Percentiles rank a stretch among this genome's conserved stretches.
Conservation (phyloP, 1,284 basidiomycete genomes). For the Pseudozyma tsukubaensis region DNA sequence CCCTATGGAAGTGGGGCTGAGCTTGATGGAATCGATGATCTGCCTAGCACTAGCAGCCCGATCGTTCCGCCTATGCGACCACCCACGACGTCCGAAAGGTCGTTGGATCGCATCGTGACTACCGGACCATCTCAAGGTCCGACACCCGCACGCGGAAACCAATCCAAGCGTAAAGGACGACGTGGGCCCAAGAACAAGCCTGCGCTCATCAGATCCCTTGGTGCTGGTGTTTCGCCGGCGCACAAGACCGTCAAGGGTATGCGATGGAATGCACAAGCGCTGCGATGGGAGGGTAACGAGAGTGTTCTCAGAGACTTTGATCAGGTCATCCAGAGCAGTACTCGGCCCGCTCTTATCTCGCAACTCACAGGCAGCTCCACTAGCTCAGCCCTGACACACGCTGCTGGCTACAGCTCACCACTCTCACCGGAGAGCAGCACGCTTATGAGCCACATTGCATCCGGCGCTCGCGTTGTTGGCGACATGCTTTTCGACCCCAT, state of each 20-base stretch:
- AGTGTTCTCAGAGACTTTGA: constrained; percentile 89
- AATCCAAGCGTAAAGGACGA: constrained; percentile 28
- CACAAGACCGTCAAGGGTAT: constrained; percentile 75
- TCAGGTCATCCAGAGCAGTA: constrained; percentile 80
- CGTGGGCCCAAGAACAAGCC: constrained; percentile 71
- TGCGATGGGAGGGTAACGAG: constrained; percentile 97
- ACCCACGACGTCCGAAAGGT: constrained; percentile 50
- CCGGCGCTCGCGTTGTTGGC: constrained; percentile 81
- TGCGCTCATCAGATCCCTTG: constrained; percentile 54
- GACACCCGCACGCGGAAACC: constrained; percentile 1
- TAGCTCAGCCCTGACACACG: constrained; percentile 32
- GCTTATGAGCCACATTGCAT: constrained; percentile 33
- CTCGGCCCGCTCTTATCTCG: constrained; percentile 88
- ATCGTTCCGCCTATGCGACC: constrained; percentile 16
- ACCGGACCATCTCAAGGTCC: neutral
- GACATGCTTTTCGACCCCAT: constrained; percentile 97
- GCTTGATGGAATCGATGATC: constrained; percentile 88
- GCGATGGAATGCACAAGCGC: constrained; percentile 90
- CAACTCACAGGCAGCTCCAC: constrained; percentile 52
- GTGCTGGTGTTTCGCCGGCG: constrained; percentile 29
- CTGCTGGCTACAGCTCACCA: constrained; percentile 29
- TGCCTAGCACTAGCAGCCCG: constrained; percentile 76
- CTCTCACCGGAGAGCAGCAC: constrained; percentile 38
- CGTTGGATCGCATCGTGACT: constrained; percentile 71
- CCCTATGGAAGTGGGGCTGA: constrained; percentile 92